These are phyloP conservation scores for Aspergillus ochraceoroseus DNA, from an alignment of 2,329 filamentous ascomycete genomes.

Conservation along the genomic window DNA sequence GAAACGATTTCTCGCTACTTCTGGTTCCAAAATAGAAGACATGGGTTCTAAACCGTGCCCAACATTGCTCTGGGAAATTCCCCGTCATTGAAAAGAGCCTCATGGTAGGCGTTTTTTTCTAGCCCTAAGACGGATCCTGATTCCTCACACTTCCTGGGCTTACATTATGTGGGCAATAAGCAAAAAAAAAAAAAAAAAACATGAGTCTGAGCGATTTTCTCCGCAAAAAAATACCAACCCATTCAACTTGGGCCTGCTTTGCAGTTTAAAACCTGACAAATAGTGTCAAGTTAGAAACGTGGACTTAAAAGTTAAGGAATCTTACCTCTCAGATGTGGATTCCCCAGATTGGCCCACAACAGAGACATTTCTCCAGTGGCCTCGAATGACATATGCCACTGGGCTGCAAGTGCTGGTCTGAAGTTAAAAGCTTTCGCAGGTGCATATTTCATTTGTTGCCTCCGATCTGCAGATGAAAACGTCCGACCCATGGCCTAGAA, in stretches of 20 bases:
- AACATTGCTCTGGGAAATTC: too few species aligned
- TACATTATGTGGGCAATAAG: too few species aligned
- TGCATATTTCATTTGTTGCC: neutral
- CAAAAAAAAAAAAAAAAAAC: too few species aligned
- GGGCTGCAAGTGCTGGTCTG: neutral
- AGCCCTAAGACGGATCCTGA: too few species aligned
- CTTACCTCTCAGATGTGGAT: slow-evolving; percentile 7
- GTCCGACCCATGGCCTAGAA: too few species aligned
- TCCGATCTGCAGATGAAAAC: neutral
- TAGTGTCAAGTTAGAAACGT: slow-evolving; percentile 10
- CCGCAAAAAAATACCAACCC: too few species aligned
- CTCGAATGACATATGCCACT: neutral
- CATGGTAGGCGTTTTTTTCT: too few species aligned
- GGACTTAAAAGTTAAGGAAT: neutral
- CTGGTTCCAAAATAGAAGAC: neutral
- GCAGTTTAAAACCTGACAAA: slow-evolving; percentile 19
- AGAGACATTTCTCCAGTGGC: neutral
- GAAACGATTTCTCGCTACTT: neutral
- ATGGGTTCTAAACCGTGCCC: too few species aligned
- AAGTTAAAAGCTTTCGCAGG: neutral
- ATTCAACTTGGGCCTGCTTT: too few species aligned
- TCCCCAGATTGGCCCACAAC: neutral
- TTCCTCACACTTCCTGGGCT: too few species aligned
- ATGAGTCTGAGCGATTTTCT: too few species aligned
- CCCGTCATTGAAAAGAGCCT: too few species aligned